Conservation (phyloP, 768 basidiomycete species). For the Cyclocybe cylindracea region DNA sequence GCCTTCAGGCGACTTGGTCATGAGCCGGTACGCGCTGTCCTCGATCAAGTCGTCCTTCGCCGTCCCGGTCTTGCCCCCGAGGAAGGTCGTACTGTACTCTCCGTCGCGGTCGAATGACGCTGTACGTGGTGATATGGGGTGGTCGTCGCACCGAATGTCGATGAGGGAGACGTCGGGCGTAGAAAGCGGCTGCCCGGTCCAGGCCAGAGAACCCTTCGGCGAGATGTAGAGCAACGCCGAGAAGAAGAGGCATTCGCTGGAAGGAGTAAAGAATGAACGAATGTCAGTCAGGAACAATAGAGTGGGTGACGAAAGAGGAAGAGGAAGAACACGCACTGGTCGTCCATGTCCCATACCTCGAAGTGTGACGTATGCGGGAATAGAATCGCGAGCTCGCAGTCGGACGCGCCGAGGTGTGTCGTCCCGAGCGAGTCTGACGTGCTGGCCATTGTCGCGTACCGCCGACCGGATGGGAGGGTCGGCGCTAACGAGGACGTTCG, state of each 20-base stretch:
- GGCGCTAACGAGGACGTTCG: no score
- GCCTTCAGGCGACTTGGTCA: constrained; percentile 7
- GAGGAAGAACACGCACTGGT: constrained; percentile 24
- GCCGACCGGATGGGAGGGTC: not conserved
- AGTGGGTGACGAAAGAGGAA: constrained; percentile 1
- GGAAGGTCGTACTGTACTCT: constrained; percentile 12
- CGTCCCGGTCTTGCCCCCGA: constrained; percentile 6
- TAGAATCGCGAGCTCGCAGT: constrained; percentile 26
- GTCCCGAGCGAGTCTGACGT: constrained; percentile 18
- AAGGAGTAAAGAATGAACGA: constrained; percentile 3
- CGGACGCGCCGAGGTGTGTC: constrained; percentile 26
- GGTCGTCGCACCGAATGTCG: constrained; percentile 31
- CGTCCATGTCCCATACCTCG: constrained; percentile 36
- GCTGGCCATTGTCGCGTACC: not conserved
- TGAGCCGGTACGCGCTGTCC: not conserved
- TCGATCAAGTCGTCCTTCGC: constrained; percentile 6
- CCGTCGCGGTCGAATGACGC: constrained; percentile 14
- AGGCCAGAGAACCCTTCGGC: constrained; percentile 28
- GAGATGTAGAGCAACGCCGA: constrained; percentile 32
- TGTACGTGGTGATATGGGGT: constrained; percentile 17
- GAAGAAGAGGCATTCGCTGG: constrained; percentile 25
- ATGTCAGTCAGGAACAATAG: not conserved
- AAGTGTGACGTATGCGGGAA: constrained; percentile 32
- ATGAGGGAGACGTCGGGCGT: constrained; percentile 32
- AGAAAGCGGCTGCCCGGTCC: constrained; percentile 28